These are phyloP conservation scores for Aspergillus cavernicola DNA, from an alignment of 495 filamentous ascomycete species.

Conservation along the genomic window DNA sequence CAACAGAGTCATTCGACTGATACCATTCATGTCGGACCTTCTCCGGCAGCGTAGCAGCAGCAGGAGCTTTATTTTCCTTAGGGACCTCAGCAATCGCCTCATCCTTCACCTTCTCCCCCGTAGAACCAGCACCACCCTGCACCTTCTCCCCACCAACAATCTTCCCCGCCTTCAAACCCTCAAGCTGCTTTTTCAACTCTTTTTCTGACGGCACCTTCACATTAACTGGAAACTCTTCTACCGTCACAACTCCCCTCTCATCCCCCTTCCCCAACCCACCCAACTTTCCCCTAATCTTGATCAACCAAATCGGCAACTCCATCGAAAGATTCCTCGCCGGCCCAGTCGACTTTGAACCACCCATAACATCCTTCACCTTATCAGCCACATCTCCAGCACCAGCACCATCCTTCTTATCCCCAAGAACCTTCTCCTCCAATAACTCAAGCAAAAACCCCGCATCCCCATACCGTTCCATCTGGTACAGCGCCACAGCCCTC, in stretches of 20 bases:
- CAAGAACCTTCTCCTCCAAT: slow-evolving; percentile 56
- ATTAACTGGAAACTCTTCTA: slow-evolving; percentile 60
- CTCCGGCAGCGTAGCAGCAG: slow-evolving; percentile 16
- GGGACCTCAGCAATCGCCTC: slow-evolving; percentile 15
- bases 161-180: slow-evolving; percentile 26
- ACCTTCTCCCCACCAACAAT: slow-evolving; percentile 10
- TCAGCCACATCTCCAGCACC: slow-evolving; percentile 41
- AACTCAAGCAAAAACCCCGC: slow-evolving; percentile 67
- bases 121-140: neutral
- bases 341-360: slow-evolving; percentile 22
- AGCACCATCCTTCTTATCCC: slow-evolving; percentile 31
- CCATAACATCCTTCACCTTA: slow-evolving; percentile 32
- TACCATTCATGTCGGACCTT: slow-evolving; percentile 82
- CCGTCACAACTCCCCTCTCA: slow-evolving; percentile 51
- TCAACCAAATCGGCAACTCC: slow-evolving; percentile 27
- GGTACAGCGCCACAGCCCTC: slow-evolving; percentile 68
- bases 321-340: slow-evolving; percentile 55
- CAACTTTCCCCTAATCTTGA: slow-evolving; percentile 22
- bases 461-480: slow-evolving; percentile 70
- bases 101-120: slow-evolving; percentile 7
- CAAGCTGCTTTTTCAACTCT: slow-evolving; percentile 32
- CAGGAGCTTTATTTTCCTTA: slow-evolving; percentile 1
- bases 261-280: slow-evolving; percentile 52
- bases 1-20: slow-evolving; percentile 62
- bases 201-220: slow-evolving; percentile 43